These are phyloP conservation scores for Hortiboletus campestris DNA, from an alignment of 768 basidiomycete genomes.

Conservation along the genomic window DNA sequence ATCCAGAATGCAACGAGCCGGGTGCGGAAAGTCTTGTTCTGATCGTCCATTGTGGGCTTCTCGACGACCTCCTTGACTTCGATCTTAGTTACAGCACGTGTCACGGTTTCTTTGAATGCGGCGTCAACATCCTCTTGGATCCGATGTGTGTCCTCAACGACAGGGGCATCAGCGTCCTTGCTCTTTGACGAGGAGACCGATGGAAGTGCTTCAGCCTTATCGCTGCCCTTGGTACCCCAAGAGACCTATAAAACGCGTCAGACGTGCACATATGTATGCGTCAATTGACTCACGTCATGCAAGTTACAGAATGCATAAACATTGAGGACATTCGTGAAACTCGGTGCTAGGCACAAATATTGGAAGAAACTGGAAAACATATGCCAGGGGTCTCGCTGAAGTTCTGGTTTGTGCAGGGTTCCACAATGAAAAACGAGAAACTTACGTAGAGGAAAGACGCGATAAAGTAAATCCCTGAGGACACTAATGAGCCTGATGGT, in stretches of 20 bases:
- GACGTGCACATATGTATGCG: neutral
- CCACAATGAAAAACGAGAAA: slow-evolving; percentile 4
- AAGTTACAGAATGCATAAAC: slow-evolving; percentile 98
- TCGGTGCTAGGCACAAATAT: slow-evolving; percentile 86
- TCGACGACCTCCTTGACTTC: slow-evolving; percentile 63
- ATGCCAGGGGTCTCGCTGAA: slow-evolving; percentile 94
- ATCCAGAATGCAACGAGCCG: slow-evolving; percentile 84
- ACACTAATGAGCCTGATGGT: slow-evolving; percentile 7
- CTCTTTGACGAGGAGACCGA: slow-evolving; percentile 83
- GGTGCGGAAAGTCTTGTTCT: slow-evolving; percentile 91
- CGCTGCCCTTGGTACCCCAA: slow-evolving; percentile 95
- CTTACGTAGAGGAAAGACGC: slow-evolving; percentile 85
- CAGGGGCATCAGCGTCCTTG: slow-evolving; percentile 68
- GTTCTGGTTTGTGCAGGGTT: slow-evolving; percentile 5
- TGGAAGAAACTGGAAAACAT: slow-evolving; percentile 94
- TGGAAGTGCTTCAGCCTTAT: slow-evolving; percentile 90
- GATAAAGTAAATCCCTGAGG: slow-evolving; percentile 70
- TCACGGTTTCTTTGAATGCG: slow-evolving; percentile 89
- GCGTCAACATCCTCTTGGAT: slow-evolving; percentile 88
- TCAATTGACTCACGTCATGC: slow-evolving; percentile 62
- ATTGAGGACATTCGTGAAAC: slow-evolving; percentile 93
- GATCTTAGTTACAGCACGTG: slow-evolving; percentile 77
- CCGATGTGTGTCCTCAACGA: slow-evolving; percentile 83
- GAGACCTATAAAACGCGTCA: slow-evolving; percentile 51
- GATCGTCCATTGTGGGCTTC: slow-evolving; percentile 83